A percentile compares a stretch with the other conserved stretches of the same genome.
These are phyloP conservation scores for Pythium utonaiense DNA, from an alignment of 352 stramenopile genomes.

Conservation along the genomic window DNA sequence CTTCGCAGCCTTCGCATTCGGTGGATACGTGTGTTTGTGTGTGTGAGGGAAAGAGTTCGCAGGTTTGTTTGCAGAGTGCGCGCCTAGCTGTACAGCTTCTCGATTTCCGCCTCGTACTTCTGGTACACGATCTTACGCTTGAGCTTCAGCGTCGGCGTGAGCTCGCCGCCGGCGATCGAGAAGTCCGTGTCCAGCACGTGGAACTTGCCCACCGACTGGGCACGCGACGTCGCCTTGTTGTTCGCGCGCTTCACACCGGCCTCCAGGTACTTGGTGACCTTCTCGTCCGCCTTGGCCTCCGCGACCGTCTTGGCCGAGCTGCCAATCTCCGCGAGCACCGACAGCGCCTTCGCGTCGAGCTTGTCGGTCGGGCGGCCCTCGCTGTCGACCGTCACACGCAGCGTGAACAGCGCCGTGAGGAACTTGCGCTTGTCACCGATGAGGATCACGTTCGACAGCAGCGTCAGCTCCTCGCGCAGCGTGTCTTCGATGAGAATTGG, in stretches of 20 bases:
- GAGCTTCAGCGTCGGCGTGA: slow-evolving; percentile 97
- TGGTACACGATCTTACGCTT: slow-evolving; percentile 92
- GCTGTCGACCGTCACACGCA: slow-evolving; percentile 75
- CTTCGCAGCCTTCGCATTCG: neutral
- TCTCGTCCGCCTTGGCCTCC: slow-evolving; percentile 66
- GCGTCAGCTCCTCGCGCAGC: slow-evolving; percentile 84
- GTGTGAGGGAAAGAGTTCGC: no score
- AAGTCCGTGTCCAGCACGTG: slow-evolving; percentile 89
- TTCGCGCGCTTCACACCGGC: slow-evolving; percentile 81
- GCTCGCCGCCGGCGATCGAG: slow-evolving; percentile 84
- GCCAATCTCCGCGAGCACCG: slow-evolving; percentile 57
- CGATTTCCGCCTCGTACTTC: slow-evolving; percentile 90
- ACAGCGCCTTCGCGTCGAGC: slow-evolving; percentile 65
- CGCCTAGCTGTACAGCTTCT: slow-evolving; percentile 83
- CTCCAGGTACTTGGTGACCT: slow-evolving; percentile 75
- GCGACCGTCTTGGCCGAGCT: slow-evolving; percentile 63
- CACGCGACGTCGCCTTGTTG: slow-evolving; percentile 63
- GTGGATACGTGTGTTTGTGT: neutral
- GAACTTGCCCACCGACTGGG: slow-evolving; percentile 87
- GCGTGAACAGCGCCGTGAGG: slow-evolving; percentile 83
- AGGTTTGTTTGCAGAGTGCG: no score
- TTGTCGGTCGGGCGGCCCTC: slow-evolving; percentile 83
- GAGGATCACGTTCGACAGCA: slow-evolving; percentile 91
- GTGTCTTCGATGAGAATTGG: slow-evolving; percentile 91
- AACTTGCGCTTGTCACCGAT: slow-evolving; percentile 94